These are phyloP conservation scores for Rhynchosporium agropyri DNA, from an alignment of 2,329 filamentous ascomycete species.

Conservation along the genomic window DNA sequence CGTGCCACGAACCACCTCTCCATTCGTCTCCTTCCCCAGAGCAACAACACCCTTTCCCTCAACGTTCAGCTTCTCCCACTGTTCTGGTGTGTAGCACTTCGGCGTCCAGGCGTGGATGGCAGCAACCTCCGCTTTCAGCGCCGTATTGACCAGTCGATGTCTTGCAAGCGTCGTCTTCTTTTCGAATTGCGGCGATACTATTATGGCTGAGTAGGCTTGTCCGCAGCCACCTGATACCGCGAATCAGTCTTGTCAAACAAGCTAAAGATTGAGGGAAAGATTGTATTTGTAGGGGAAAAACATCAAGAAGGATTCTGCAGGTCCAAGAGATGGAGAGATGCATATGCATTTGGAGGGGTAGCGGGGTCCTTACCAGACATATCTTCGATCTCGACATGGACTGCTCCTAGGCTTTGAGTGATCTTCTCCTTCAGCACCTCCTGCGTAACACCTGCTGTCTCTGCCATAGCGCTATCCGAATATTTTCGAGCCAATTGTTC, in stretches of 20 bases:
- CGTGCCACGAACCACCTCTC: conserved; percentile 41
- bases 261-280: neutral
- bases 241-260: conserved; percentile 1
- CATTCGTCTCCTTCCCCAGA: conserved; percentile 41
- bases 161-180: conserved; percentile 65
- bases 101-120: conserved; percentile 78
- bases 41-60: conserved; percentile 35
- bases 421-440: conserved; percentile 70
- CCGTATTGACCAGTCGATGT: conserved; percentile 68
- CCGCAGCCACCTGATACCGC: conserved; percentile 63
- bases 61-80: conserved; percentile 68
- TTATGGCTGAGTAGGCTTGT: conserved; percentile 70
- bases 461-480: conserved; percentile 49
- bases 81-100: conserved; percentile 73
- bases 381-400: conserved; percentile 85
- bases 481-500: neutral
- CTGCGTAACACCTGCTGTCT: conserved; percentile 69
- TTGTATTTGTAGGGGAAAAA: neutral
- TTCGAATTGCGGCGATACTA: conserved; percentile 62
- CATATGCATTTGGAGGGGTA: conserved; percentile 25
- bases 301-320: too few relatives aligned
- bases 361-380: conserved; percentile 70
- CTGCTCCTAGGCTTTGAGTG: conserved; percentile 68
- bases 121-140: conserved; percentile 70
- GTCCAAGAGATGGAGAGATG: neutral